Conservation (phyloP, 441 rosid species). For the Euphorbia schlechtendalii region DNA sequence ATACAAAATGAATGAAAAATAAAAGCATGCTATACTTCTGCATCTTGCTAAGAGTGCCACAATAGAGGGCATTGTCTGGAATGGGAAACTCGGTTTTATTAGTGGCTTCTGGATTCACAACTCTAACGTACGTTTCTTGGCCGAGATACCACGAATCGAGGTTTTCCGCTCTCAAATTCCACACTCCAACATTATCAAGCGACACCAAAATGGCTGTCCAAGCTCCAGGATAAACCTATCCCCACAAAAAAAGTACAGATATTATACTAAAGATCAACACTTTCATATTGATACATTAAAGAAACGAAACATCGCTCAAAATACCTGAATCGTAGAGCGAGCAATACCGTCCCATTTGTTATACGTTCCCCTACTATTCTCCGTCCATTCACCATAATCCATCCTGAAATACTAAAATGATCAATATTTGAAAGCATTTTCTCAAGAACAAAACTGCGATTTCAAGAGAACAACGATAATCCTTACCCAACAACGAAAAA, state of each 20-base stretch:
- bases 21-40: conserved; percentile 50
- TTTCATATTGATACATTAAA: neutral
- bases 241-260: neutral
- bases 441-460: too few species aligned
- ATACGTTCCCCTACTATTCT: conserved; percentile 82
- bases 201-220: conserved; percentile 89
- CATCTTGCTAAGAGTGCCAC: conserved; percentile 61
- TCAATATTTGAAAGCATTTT: conserved; percentile 9
- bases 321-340: conserved; percentile 76
- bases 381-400: conserved; percentile 97
- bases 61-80: conserved; percentile 77
- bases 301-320: neutral
- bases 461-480: neutral
- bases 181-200: conserved; percentile 86
- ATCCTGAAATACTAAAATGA: conserved; percentile 42
- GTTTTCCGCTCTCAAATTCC: conserved; percentile 91
- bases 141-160: conserved; percentile 98
- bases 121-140: conserved; percentile 84
- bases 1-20: neutral
- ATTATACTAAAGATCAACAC: neutral
- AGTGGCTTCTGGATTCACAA: conserved; percentile 76
- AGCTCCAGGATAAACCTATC: conserved; percentile 87
- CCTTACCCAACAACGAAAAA: conserved; percentile 83
- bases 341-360: conserved; percentile 96
- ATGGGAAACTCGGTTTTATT: conserved; percentile 67